Conservation (phyloP, 1,284 basidiomycete genomes). For the Cryptococcus floricola region DNA sequence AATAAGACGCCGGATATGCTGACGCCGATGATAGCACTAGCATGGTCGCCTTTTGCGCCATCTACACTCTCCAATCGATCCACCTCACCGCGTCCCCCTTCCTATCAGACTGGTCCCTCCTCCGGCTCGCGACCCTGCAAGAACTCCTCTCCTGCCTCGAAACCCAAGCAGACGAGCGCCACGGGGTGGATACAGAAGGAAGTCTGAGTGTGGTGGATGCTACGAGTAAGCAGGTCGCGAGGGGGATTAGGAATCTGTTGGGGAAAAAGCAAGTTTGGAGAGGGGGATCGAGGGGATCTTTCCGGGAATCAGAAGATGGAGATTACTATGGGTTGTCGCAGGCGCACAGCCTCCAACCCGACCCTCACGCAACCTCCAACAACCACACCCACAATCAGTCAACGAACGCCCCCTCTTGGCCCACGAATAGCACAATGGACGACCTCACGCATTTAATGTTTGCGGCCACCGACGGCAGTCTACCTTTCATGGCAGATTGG, state of each 20-base stretch:
- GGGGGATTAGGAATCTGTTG: conserved; percentile 11
- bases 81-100: conserved; percentile 4
- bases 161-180: conserved; percentile 12
- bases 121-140: conserved; percentile 17
- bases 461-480: conserved; percentile 1
- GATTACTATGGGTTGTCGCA: not conserved
- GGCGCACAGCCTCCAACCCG: not conserved
- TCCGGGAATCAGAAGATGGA: not conserved
- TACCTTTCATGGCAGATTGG: conserved; percentile 14
- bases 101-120: conserved; percentile 18
- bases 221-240: conserved; percentile 16
- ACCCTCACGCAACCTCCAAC: not conserved
- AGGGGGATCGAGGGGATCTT: not conserved
- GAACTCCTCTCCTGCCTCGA: conserved; percentile 17
- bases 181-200: conserved; percentile 3
- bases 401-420: not conserved
- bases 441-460: conserved; percentile 7
- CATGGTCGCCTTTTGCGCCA: conserved; percentile 24
- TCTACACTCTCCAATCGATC: conserved; percentile 22
- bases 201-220: conserved; percentile 18
- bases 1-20: not conserved
- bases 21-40: conserved; percentile 12
- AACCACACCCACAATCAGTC: not conserved
- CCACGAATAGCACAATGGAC: conserved; percentile 3
- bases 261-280: conserved; percentile 2